Base-by-base conservation (phyloP, 176 grass and related monocot genomes). In the Metroxylon sagu region DNA sequence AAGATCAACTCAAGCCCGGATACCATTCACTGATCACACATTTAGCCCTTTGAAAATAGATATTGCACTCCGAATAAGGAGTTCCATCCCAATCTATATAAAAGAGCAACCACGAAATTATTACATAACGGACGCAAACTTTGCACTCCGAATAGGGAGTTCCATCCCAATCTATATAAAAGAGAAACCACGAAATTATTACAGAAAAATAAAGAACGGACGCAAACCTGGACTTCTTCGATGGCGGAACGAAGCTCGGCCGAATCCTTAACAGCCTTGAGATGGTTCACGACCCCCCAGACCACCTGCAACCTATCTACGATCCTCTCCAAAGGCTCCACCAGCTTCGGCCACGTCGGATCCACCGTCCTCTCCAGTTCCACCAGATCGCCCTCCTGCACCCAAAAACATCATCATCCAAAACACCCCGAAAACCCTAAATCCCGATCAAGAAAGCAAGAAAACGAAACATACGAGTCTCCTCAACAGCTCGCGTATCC, bases 211-310 rank as follows among this genome's bases (percentile, higher is more conserved):
- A 4, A 54, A 16, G 3, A 39, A 19, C 53, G 1, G 50, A 35
- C 30, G 4, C 26, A 28, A 18, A 82, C 91, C 91, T 95, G 91
- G 0, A 96, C 84, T 80, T 96, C 91, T 70, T 96, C 92, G 0
- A 90, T 77, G 28, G 92, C 92, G 25, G 92, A 68, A 30, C 92
- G 92, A 14, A 96, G 86, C 30, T 90, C 83, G 3, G 64, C 27
- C 0, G 87, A 90, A 57, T 96, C 92, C 72, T 96, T 96, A 27
- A 96, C 92, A 65, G 83, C 52, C 76, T 96, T 90, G 77, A 96
- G 81, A 80, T 96, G 92, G 69, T 84, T 78, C 28, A 96, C 78
- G 50, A 87, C 66, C 50, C 83, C 83, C 92, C 92, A 96, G 15
- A 85, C 74, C 23, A 96, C 87, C 17, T 87, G 77, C 65, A 96